phyloP scores from a whole-genome alignment of 2,329 filamentous ascomycete genomes.

The Sordariomycetes sp. region DNA sequence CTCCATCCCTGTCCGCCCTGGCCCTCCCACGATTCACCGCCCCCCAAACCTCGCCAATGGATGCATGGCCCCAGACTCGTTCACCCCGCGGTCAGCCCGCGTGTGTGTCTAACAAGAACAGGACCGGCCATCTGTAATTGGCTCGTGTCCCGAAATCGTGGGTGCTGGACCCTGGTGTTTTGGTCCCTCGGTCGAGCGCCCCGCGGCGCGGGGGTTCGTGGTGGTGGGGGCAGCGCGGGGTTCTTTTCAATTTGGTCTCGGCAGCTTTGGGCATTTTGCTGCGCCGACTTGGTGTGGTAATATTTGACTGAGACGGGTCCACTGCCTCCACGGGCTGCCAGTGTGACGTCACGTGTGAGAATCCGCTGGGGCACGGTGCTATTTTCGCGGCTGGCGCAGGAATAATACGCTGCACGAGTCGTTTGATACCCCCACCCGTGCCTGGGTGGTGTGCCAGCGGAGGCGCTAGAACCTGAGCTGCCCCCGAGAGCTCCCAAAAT shows the following conservation, averaged over 20 bases:
- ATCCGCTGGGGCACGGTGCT: background rate
- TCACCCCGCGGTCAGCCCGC: background rate
- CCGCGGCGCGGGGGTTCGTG: background rate
- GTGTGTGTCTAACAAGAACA: background rate
- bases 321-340: too few species aligned
- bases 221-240: constrained; percentile 2
- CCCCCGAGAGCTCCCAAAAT: background rate
- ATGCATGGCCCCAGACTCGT: background rate
- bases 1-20: background rate
- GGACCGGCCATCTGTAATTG: background rate
- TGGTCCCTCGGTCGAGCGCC: background rate
- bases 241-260: background rate
- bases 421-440: background rate
- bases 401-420: background rate
- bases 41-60: background rate
- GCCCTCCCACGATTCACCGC: background rate
- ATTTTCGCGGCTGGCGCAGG: background rate
- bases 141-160: background rate
- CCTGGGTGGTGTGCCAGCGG: background rate
- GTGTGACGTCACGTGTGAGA: constrained; percentile 3
- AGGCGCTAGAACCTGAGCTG: background rate
- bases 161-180: background rate
- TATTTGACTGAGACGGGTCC: background rate
- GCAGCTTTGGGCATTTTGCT: background rate
- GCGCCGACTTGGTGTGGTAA: background rate